Evolutionary conservation across 306 rosid species (phyloP).

Genomic region (Sicyos baderoa): DNA sequence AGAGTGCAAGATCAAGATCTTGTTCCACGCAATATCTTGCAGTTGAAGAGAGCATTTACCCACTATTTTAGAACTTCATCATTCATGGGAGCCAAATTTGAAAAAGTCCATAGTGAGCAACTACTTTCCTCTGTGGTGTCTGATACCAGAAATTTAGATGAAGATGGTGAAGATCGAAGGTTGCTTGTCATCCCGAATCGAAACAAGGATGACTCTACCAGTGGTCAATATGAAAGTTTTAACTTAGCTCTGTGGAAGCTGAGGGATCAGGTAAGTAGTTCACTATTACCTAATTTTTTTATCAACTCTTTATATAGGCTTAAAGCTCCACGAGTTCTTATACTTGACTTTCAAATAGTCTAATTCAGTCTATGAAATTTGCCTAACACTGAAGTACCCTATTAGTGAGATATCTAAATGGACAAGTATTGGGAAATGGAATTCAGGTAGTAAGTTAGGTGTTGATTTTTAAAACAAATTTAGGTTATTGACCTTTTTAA

Average conservation of each 20-base stretch:
- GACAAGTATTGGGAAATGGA: not conserved
- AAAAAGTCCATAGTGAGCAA: slow-evolving; percentile 12
- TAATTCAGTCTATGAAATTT: not conserved
- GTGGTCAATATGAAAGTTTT: slow-evolving; percentile 52
- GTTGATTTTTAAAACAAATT: not conserved
- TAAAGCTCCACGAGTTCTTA: not conserved
- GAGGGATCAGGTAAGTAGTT: slow-evolving; percentile 65
- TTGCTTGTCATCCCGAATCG: slow-evolving; percentile 45
- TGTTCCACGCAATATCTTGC: slow-evolving; percentile 35
- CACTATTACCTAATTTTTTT: not conserved
- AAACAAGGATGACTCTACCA: slow-evolving; percentile 51
- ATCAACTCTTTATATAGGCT: not conserved
- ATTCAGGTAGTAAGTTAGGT: not conserved
- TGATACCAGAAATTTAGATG: slow-evolving; percentile 6
- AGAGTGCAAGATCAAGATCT: slow-evolving; percentile 55
- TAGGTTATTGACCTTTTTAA: not conserved
- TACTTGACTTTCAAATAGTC: not conserved
- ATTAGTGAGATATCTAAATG: not conserved
- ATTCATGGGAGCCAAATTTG: slow-evolving; percentile 27
- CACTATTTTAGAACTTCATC: slow-evolving; percentile 45
- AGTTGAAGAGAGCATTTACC: slow-evolving; percentile 43
- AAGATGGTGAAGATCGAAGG: slow-evolving; percentile 29
- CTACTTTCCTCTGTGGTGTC: slow-evolving; percentile 9
- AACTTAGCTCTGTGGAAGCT: slow-evolving; percentile 52
- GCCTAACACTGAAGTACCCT: not conserved